Evolutionary conservation across 2,329 filamentous ascomycete species (phyloP).

Genomic region (Paecilomyces formosus): DNA sequence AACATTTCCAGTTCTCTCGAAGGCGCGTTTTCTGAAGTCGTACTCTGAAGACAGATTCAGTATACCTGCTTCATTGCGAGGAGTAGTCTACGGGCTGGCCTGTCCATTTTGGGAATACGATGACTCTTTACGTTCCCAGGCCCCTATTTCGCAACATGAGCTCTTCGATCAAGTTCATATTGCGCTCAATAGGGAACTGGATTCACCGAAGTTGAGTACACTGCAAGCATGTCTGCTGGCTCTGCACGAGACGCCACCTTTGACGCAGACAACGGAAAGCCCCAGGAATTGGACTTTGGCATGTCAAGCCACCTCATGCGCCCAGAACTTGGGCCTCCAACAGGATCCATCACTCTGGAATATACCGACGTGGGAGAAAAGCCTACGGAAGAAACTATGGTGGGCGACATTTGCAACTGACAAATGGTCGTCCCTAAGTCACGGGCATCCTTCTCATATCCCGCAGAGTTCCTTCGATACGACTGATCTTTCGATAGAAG

Average conservation of each 20-base stretch:
- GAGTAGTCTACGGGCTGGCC: constrained; percentile 40
- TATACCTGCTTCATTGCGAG: constrained; percentile 40
- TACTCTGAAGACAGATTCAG: constrained; percentile 31
- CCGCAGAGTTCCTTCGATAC: constrained; percentile 36
- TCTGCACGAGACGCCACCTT: constrained; percentile 39
- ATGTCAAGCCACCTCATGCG: constrained; percentile 37
- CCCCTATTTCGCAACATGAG: constrained; percentile 36
- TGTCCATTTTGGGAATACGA: constrained; percentile 38
- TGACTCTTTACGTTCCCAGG: constrained; percentile 17
- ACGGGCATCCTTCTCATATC: constrained; percentile 43
- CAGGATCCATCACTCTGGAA: constrained; percentile 38
- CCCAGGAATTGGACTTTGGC: constrained; percentile 40
- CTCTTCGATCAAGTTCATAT: constrained; percentile 37
- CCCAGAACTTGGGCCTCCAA: constrained; percentile 42
- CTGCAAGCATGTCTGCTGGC: constrained; percentile 43
- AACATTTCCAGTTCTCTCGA: constrained; percentile 38
- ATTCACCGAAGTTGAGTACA: constrained; percentile 40
- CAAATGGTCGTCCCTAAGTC: constrained; percentile 40
- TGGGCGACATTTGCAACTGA: constrained; percentile 39
- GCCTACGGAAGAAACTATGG: constrained; percentile 39
- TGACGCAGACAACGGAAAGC: constrained; percentile 41
- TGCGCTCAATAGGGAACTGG: constrained; percentile 39
- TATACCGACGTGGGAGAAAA: constrained; percentile 33
- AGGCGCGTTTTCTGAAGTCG: constrained; percentile 35
- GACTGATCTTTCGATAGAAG: constrained; percentile 31